Percentiles rank a stretch among this genome's conserved stretches.
These are phyloP conservation scores for Blastocystis sp. DNA, from an alignment of 352 stramenopile genomes.

Conservation along the genomic window DNA sequence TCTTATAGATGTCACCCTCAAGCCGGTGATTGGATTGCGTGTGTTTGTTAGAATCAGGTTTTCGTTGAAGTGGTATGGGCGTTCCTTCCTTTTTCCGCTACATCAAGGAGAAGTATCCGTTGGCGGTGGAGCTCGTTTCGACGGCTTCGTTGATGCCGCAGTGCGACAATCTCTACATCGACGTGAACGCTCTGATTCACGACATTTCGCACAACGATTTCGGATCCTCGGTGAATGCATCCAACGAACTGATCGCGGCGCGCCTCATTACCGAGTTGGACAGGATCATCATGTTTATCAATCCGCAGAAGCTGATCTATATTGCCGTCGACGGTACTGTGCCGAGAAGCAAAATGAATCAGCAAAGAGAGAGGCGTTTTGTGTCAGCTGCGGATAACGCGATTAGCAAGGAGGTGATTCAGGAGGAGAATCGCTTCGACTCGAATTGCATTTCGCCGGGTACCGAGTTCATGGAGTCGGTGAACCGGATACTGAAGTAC, in stretches of 20 bases:
- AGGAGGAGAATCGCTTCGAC: constrained; percentile 87
- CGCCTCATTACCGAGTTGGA: constrained; percentile 39
- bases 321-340: constrained; percentile 28
- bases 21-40: background rate
- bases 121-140: constrained; percentile 31
- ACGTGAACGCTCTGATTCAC: constrained; percentile 52
- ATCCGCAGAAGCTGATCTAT: constrained; percentile 52
- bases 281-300: constrained; percentile 49
- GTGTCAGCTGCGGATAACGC: constrained; percentile 76
- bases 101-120: constrained; percentile 28
- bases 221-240: background rate
- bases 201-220: background rate
- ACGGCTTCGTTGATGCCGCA: constrained; percentile 13
- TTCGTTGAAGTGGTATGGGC: constrained; percentile 4
- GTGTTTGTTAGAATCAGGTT: background rate
- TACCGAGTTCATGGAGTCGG: constrained; percentile 94
- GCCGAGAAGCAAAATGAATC: background rate
- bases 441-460: constrained; percentile 98
- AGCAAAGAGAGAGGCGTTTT: background rate
- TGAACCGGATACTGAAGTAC: constrained; percentile 83
- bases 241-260: constrained; percentile 15
- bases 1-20: background rate
- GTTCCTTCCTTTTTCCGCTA: constrained; percentile 36
- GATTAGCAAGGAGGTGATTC: constrained; percentile 81
- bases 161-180: constrained; percentile 68